Base-by-base conservation (phyloP, 192 early-diverging fungal genomes). In the Umbelopsis sp. region DNA sequence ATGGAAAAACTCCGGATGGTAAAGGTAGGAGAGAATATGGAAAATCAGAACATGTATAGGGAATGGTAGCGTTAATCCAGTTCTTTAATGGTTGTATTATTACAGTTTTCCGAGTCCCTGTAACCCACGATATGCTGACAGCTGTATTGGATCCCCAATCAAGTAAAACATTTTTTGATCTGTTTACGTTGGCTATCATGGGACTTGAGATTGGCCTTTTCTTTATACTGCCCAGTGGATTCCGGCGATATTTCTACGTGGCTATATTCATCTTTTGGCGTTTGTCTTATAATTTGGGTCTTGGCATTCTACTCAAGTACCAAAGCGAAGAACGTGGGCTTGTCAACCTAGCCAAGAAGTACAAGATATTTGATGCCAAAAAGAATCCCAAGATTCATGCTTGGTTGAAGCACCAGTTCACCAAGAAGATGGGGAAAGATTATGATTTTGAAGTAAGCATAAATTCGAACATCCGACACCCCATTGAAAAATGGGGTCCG, bases 231-330 rank as follows among this genome's bases (percentile, higher is more conserved):
- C 85, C 90, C 34, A 62, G 84, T 56, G 80, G 70, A 3, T 69
- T 82, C 72, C 82, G 82, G 67, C 88, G 83, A 41, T 79, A 71
- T 66, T 62, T 93, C 32, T 93, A 95, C 76, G 52, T 97, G 66
- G 74, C 83, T 6, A 74, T 94, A 17, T 96, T 96, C 79, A 65
- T 91, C 9, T 93, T 93, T 72, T 98, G 96, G 96, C 88, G 97
- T 66, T 72, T 88, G 32, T 86, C 87, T 67, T 97, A 97, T 83
- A 95, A 97, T 77, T 83, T 83, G 6, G 94, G 93, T n/a, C 77
- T 98, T 6, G 97, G 97, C 16, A 84, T 87, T 66, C 77, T 97
- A 20, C 81, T 98, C 50, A 92, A 90, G 71, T 78, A 82, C 65
- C 95, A 96, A 81, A 94, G 92, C 77, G 89, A 91, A 53, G 84